phyloP scores from a whole-genome alignment of 192 early-diverging fungal genomes.

The Powellomyces hirtus region DNA sequence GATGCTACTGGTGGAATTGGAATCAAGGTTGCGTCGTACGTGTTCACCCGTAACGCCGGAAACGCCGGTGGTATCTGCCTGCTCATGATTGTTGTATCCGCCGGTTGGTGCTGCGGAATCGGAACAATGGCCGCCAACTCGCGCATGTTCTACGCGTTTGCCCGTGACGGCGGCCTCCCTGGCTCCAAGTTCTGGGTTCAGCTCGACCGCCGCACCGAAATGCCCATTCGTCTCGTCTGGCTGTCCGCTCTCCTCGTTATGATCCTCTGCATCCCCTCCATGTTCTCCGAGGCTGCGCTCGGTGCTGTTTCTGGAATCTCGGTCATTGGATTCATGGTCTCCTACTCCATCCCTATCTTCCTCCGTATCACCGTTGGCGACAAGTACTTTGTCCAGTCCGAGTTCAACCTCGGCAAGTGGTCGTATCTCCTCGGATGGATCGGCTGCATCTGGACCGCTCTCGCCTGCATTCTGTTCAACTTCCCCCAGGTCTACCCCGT shows the following conservation, averaged over 20 bases:
- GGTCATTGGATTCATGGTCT: constrained; percentile 42
- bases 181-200: constrained; percentile 30
- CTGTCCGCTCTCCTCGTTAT: constrained; percentile 34
- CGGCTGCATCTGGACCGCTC: constrained; percentile 38
- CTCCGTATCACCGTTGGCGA: constrained; percentile 39
- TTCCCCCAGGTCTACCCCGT: constrained; percentile 28
- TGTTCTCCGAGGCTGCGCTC: constrained; percentile 42
- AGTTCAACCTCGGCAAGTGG: constrained; percentile 45
- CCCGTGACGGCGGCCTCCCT: constrained; percentile 51
- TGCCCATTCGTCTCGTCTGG: constrained; percentile 49
- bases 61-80: constrained; percentile 34
- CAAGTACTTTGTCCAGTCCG: constrained; percentile 34
- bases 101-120: constrained; percentile 42
- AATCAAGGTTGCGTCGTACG: constrained; percentile 33
- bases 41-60: constrained; percentile 33
- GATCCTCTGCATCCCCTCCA: constrained; percentile 39
- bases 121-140: constrained; percentile 43
- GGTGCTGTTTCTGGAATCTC: constrained; percentile 33
- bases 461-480: constrained; percentile 39
- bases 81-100: constrained; percentile 36
- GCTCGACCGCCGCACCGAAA: constrained; percentile 36
- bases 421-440: constrained; percentile 33
- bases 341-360: constrained; percentile 49
- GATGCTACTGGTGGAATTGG: not conserved
- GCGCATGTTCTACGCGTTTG: constrained; percentile 52